Base-by-base conservation (phyloP, 2,329 filamentous ascomycete species). In the Ophiostoma montium region DNA sequence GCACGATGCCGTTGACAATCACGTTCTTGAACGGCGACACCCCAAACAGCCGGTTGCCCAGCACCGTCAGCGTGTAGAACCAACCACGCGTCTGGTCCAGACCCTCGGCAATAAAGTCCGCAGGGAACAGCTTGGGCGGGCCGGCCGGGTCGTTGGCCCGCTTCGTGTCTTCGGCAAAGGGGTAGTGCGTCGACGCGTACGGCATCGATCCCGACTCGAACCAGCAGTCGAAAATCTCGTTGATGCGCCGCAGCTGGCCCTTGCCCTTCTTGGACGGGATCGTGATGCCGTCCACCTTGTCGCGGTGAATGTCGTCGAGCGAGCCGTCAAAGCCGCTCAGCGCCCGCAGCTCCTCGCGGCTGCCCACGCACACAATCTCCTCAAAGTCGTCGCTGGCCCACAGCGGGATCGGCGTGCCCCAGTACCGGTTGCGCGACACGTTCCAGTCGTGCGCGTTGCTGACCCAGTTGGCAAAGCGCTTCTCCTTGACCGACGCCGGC, bases 381-480 rank as follows among this genome's bases (percentile, higher is more conserved):
- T 90, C 84, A 59, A 82, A 71, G 61, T 95, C 89, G 30, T 94
- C 86, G 60, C 86, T 94, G 35, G 86, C 83, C 90, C 90, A 96
- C 16, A 56, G 46, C 19, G 52, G 53, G 32, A 56, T 48, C 12
- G 54, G 55, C n/a, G 52, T 95, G 46, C 90, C 90, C 90, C 90
- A 95, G 67, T 94, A 96, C 50, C 90, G 78, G 64, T 94, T 95
- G 56, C 90, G 76, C 48, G 87, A 92, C 31, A 96, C 84, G 61
- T 95, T 94, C 90, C 90, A 96, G 65, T 96, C 90, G 52, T 84
- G 82, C 13, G 90, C 89, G 61, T 90, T 90, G 52, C 76, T 71
- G 54, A 96, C 90, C 90, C 90, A 95, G 67, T 81, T 92, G 42
- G 82, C 78, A 59, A 96, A 96, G 13, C 90, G 80, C 62, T 82